Evolutionary conservation across 257 asterid genomes (phyloP), one percentile per base, ranked within the genome.

Genomic region (Salvia splendens): DNA sequence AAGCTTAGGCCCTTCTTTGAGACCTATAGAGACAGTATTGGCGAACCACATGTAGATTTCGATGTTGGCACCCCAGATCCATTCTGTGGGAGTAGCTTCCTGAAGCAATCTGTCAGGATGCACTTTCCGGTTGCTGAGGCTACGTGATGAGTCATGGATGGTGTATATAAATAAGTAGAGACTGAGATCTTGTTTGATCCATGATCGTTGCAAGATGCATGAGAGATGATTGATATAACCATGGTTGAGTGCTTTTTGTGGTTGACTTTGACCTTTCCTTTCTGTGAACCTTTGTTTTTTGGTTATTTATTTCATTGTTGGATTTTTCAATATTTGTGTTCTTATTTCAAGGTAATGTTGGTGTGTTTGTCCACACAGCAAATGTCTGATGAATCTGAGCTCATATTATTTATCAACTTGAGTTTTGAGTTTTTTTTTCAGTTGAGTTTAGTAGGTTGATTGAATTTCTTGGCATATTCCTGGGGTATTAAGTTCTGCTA

Each of bases 41-140:
- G 74, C 40, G 88, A 64, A 60, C 49, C 66, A 8, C 77, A 60
- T 12, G 71, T 64, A 16, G 82, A 68, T 35, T 69, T 68, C 41
- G 64, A 73, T 68, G 84, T 71, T 55, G 76, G 72, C 58, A 52
- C 65, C 64, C 65, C 82, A 12, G 75, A 78, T 54, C 67, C 78
- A 10, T 77, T 77, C 50, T 81, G 86, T 67, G 80, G 89, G 54
- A 75, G 78, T 48, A 73, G 92, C 71, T 83, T 81, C 73, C 77
- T 85, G 69, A 79, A 69, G 76, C 71, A 73, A 10, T 75, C 80
- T 0, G 78, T 72, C 36, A 46, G 70, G 69, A 3, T 80, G 83
- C 86, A 80, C 61, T 83, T 77, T 70, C 77, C 87, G 8, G 76
- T 78, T 28, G 84, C 82, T 0, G 79, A 80, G 74, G 89, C 85